Percentiles rank a stretch among this genome's conserved stretches.
phyloP scores from a whole-genome alignment of 768 basidiomycete genomes.

The Hysterangium stoloniferum region DNA sequence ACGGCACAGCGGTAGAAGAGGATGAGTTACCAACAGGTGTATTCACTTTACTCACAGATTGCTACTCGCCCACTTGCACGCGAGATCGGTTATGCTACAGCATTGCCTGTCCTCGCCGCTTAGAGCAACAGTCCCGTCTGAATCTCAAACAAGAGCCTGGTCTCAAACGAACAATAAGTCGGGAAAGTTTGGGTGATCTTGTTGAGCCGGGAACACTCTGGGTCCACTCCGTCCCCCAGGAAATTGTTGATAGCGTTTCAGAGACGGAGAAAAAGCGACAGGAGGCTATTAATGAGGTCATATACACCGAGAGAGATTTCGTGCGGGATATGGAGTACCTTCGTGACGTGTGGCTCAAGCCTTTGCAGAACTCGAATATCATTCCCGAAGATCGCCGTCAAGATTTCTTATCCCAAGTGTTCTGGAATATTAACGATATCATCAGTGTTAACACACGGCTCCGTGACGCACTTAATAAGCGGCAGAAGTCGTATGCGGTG shows the following conservation, averaged over 20 bases:
- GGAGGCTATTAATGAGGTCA: slow-evolving; percentile 97
- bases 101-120: slow-evolving; percentile 87
- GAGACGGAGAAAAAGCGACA: slow-evolving; percentile 93
- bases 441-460: slow-evolving; percentile 84
- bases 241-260: slow-evolving; percentile 86
- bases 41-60: slow-evolving; percentile 93
- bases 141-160: slow-evolving; percentile 94
- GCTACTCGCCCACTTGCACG: slow-evolving; percentile 96
- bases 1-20: slow-evolving; percentile 47
- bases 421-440: slow-evolving; percentile 97
- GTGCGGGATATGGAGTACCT: slow-evolving; percentile 97
- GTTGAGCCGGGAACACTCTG: slow-evolving; percentile 83
- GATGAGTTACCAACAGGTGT: slow-evolving; percentile 81
- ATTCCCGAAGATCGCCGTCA: slow-evolving; percentile 69
- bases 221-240: slow-evolving; percentile 94
- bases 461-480: slow-evolving; percentile 89
- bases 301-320: slow-evolving; percentile 92
- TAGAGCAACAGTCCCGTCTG: slow-evolving; percentile 89
- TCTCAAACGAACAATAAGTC: slow-evolving; percentile 73
- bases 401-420: slow-evolving; percentile 88
- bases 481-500: slow-evolving; percentile 91
- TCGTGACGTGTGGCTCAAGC: slow-evolving; percentile 93
- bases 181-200: slow-evolving; percentile 74
- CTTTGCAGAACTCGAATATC: slow-evolving; percentile 66
- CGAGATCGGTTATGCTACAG: slow-evolving; percentile 93